These are phyloP conservation scores for Xylaria sp. DNA, from an alignment of 2,329 filamentous ascomycete species.

Conservation along the genomic window DNA sequence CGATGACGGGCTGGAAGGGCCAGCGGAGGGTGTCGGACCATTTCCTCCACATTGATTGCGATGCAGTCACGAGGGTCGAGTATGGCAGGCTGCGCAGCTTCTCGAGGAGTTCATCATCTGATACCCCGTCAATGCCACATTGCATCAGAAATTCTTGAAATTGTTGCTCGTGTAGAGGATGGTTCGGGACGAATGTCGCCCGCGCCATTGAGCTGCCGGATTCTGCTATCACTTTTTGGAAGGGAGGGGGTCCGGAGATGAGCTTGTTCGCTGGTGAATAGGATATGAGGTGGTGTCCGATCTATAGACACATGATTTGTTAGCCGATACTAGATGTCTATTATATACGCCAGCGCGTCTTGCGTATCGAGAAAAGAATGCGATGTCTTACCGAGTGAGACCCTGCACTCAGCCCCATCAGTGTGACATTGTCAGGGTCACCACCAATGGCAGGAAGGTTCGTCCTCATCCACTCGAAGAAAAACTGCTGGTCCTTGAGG, in stretches of 20 bases:
- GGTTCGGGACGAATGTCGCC: constrained; percentile 62
- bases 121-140: constrained; percentile 60
- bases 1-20: constrained; percentile 77
- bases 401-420: constrained; percentile 71
- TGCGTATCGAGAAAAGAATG: constrained; percentile 46
- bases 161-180: constrained; percentile 68
- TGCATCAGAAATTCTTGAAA: constrained; percentile 65
- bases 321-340: constrained; percentile 6
- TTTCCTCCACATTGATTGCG: constrained; percentile 56
- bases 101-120: constrained; percentile 62
- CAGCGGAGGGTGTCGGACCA: constrained; percentile 61
- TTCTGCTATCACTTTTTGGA: constrained; percentile 66
- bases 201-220: constrained; percentile 67
- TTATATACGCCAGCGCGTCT: not conserved
- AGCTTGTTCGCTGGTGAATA: constrained; percentile 54
- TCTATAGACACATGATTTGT: constrained; percentile 12
- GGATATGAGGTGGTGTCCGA: constrained; percentile 72
- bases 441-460: constrained; percentile 72
- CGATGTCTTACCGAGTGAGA: constrained; percentile 63
- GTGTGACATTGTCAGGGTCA: constrained; percentile 65
- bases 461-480: constrained; percentile 69
- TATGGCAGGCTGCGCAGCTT: constrained; percentile 60
- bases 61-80: constrained; percentile 54
- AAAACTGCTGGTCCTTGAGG: constrained; percentile 68
- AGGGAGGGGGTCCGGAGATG: constrained; percentile 53